phyloP scores from a whole-genome alignment of 176 grass and related monocot genomes.

The Ananas comosus region DNA sequence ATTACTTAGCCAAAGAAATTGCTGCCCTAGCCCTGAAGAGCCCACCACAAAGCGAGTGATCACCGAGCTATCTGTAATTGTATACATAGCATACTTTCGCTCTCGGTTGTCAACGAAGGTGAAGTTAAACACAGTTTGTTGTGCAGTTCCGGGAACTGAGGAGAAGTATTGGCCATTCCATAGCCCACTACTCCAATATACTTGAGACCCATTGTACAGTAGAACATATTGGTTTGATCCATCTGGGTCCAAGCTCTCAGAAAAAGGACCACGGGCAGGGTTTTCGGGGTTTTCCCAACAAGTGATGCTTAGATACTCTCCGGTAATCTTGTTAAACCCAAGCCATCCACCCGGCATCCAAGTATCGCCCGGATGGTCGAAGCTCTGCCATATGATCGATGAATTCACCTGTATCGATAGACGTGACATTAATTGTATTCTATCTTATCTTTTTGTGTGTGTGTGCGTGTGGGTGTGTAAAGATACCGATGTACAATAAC shows the following conservation, averaged over 20 bases:
- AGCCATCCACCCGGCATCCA: conserved; percentile 37
- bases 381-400: conserved; percentile 47
- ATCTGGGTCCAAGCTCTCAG: conserved; percentile 24
- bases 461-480: too few relatives aligned
- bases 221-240: conserved; percentile 30
- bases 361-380: conserved; percentile 48
- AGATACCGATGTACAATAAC: too few relatives aligned
- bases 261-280: conserved; percentile 29
- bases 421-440: too few relatives aligned
- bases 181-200: conserved; percentile 32
- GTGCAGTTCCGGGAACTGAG: conserved; percentile 12
- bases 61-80: conserved; percentile 13
- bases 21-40: conserved; percentile 28
- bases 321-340: conserved; percentile 38
- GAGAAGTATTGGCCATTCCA: conserved; percentile 29
- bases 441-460: too few relatives aligned
- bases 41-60: conserved; percentile 34
- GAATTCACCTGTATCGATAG: neutral
- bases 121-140: conserved; percentile 18
- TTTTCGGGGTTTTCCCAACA: conserved; percentile 39
- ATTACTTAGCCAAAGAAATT: conserved; percentile 22
- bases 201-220: conserved; percentile 30
- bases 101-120: conserved; percentile 24
- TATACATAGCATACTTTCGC: conserved; percentile 18
- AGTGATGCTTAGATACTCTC: conserved; percentile 27